A percentile compares a stretch with the other conserved stretches of the same genome.
These are phyloP conservation scores for Solanum habrochaites DNA, from an alignment of 257 asterid species.

Conservation along the genomic window DNA sequence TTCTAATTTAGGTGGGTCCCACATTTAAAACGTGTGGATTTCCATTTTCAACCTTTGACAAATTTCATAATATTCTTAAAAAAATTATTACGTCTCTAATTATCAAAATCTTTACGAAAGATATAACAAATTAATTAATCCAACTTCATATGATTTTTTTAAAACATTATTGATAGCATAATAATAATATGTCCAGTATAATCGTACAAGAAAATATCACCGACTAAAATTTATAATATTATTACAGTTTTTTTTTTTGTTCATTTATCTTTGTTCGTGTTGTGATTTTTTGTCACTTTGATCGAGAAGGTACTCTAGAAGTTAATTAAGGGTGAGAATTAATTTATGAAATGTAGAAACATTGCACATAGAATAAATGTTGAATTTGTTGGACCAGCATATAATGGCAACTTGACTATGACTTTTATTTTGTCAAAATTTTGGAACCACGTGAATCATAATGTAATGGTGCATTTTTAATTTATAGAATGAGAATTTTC, in stretches of 20 bases:
- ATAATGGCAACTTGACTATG: neutral
- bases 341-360: neutral
- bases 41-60: neutral
- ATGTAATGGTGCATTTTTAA: neutral
- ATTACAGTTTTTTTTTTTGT: neutral
- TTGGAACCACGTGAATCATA: neutral
- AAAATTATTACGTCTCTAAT: neutral
- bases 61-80: neutral
- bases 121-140: no score
- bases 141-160: no score
- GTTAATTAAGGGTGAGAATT: neutral
- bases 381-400: neutral
- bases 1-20: neutral
- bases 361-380: neutral
- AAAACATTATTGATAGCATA: fast-evolving
- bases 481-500: neutral
- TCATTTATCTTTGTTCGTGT: neutral
- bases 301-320: neutral
- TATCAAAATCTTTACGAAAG: neutral
- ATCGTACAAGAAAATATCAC: no score
- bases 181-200: fast-evolving
- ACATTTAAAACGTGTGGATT: neutral
- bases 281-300: neutral
- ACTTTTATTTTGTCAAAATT: neutral
- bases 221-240: no score